Evolutionary conservation across 225 moss, liverwort and hornwort species (phyloP), one percentile per base, ranked within the genome.

Genomic region (Physcomitrium patens): DNA sequence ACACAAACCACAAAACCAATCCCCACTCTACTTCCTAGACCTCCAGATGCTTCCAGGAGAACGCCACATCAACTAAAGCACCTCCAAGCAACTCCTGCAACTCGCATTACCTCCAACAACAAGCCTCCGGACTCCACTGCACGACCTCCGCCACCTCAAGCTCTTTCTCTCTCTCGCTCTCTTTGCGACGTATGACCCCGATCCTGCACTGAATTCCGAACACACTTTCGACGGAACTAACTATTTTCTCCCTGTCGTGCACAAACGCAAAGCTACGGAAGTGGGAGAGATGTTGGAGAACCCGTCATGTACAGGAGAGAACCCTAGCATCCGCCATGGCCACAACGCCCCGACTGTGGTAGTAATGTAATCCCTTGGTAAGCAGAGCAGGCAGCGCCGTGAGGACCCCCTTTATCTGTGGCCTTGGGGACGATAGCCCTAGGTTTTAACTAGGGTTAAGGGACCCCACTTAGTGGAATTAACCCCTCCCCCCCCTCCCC

Each of bases 321-420:
- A 84, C 82, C 87, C 84, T 84, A 80, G 87, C 71, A 64, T 50
- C 74, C 73, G 64, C 79, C 81, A 85, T 85, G 71, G 75, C 57
- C 77, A 48, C 60, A 47, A 14, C 26, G 57, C 28, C 54, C 61
- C 37, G 18, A 60, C 53, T 17, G 70, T 24, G 13, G 76, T 75
- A 27, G 31, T 62, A 72, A 60, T 70, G 56, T 56, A 78, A 70
- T 78, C 74, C 77, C 65, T 69, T 59, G 28, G 71, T 56, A 10
- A 60, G 54, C 53, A 20, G 27, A 11, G 7, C n/a, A n/a, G n/a
- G n/a, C n/a, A n/a, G n/a, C n/a, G n/a, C n/a, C n/a, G n/a, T n/a
- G n/a, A n/a, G n/a, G n/a, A n/a, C n/a, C n/a, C n/a, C 73, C 87
- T 87, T 84, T 87, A 82, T 84, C 74, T 68, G 74, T 22, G 67